Base-by-base conservation (phyloP, 1,284 basidiomycete species). In the Austropuccinia psidii region DNA sequence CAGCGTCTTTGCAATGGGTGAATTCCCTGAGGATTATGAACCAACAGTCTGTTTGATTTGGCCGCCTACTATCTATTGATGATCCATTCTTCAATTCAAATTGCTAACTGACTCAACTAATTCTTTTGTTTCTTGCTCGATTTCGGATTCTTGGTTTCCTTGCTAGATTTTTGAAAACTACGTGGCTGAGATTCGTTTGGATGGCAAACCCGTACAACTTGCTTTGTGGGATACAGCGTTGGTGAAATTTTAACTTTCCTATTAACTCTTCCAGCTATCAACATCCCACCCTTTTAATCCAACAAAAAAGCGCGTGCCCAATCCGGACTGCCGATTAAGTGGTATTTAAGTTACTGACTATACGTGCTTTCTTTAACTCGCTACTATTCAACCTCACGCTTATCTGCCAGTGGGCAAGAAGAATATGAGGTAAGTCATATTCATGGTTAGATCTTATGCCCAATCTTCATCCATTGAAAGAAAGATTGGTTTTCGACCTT, bases 211-310 rank as follows among this genome's bases (percentile, higher is more conserved):
- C 50, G 90, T 98, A 27, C 93, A 97, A 81, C 83, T 97, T 72
- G 93, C 94, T 49, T 83, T 97, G 43, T 97, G 94, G 94, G 94
- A 97, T 85, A 97, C 93, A 74, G 94, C 94, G 92, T 92, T 81
- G 82, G 90, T 87, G 39, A 49, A n/a, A n/a, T n/a, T n/a, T 62
- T 76, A 61, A 24, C 54, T 52, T 37, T 37, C 57, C n/a, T 29
- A 8, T 54, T 31, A 47, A 35, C 21, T 27, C 13, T 13, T 45
- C 4, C 6, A 19, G n/a, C 31, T 73, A 39, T n/a, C n/a, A n/a
- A n/a, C n/a, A n/a, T n/a, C n/a, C n/a, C n/a, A n/a, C n/a, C n/a
- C n/a, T n/a, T n/a, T n/a, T n/a, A n/a, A n/a, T n/a, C n/a, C n/a
- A n/a, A n/a, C n/a, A n/a, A n/a, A n/a, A n/a, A n/a, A n/a, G n/a